Conservation (phyloP, 2,329 filamentous ascomycete species). For the Ophiostoma piceae region DNA sequence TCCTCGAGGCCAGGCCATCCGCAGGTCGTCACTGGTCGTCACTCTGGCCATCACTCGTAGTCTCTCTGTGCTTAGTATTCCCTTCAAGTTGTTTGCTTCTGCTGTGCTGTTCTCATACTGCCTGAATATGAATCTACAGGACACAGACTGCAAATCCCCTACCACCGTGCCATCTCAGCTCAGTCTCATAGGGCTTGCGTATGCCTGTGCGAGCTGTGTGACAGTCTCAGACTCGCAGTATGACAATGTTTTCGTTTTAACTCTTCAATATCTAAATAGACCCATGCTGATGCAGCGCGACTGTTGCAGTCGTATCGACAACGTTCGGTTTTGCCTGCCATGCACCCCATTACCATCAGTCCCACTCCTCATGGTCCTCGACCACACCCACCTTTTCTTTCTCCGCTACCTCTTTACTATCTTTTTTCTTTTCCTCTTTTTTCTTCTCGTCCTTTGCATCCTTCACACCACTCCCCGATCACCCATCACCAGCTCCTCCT, state of each 20-base stretch:
- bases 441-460: background rate
- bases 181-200: conserved; percentile 4
- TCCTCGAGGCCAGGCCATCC: background rate
- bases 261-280: background rate
- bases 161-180: background rate
- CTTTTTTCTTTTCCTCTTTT: background rate
- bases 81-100: too few species aligned
- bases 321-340: conserved; percentile 3
- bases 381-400: background rate
- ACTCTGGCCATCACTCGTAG: too few species aligned
- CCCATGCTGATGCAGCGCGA: background rate
- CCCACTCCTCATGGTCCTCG: background rate
- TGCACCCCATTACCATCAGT: background rate
- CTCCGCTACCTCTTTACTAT: background rate
- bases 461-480: conserved; percentile 2
- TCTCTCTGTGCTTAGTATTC: too few species aligned
- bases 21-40: too few species aligned
- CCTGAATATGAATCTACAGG: background rate
- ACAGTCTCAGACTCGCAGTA: background rate
- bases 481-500: background rate
- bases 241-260: too few species aligned
- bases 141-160: background rate
- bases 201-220: background rate
- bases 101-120: background rate
- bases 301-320: conserved; percentile 1